Base-by-base conservation (phyloP, 2,329 filamentous ascomycete species). In the Alternaria ventricosa region DNA sequence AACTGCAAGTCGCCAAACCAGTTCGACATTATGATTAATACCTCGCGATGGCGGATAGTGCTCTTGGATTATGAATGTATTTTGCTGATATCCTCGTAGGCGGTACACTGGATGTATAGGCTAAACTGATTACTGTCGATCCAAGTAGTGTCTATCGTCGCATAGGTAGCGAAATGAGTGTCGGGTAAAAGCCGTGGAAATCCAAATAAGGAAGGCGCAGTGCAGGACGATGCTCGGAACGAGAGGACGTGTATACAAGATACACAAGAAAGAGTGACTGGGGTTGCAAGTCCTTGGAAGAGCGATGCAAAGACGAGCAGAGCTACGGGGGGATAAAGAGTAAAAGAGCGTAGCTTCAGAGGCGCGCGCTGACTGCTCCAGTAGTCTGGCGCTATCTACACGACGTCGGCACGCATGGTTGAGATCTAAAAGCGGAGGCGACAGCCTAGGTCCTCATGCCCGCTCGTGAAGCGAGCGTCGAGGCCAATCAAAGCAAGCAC, bases 1-100 rank as follows among this genome's bases (percentile, higher is more conserved):
- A 80, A 67, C 55, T 77, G 67, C 44, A 80, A 60, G 30, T 75
- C 59, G 22, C 75, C 78, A 56, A 79, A 79, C 77, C 75, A 78
- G 61, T 72, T 75, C 45, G 66, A 64, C 54, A 57, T 63, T 51
- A 11, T 63, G 55, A 49, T 43, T 63, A 28, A 22, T 55, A 41
- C 2, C 3, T 55, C 51, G 33, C 15, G 33, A 11, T 36, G 20
- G 22, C 22, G 27, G 51, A 55, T 2, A 36, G 27, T 36, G 27
- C 11, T 41, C 30, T 44, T 27, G 6, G 11, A 33, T 7, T 25
- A 18, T 13, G 51, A 28, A 15, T 41, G 41, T 63, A 1, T 44
- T 60, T n/a, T 47, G 22, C 5, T 9, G 22, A 20, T 22, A 18
- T 28, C 22, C 23, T 43, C 36, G 43, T 55, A 25, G 30, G 36